phyloP scores from a whole-genome alignment of 202 grass and related monocot genomes.

The Setaria italica region DNA sequence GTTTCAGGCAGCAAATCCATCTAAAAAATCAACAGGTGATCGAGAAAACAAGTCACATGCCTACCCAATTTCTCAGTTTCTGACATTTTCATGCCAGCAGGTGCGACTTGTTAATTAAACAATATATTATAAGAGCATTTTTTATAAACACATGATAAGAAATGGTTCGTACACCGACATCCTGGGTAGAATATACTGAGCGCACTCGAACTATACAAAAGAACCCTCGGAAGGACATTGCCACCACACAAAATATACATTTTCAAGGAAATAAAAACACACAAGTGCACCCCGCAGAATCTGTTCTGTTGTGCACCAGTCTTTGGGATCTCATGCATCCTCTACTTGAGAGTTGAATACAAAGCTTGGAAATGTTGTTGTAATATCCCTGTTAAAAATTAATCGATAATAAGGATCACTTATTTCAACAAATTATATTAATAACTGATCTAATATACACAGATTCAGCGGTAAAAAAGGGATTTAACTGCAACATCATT shows the following conservation, averaged over 20 bases:
- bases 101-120: slow-evolving; percentile 5
- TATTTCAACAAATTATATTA: not conserved
- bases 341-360: slow-evolving; percentile 76
- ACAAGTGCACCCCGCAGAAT: slow-evolving; percentile 29
- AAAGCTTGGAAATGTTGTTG: slow-evolving; percentile 71
- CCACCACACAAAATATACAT: slow-evolving; percentile 19
- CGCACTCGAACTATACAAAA: slow-evolving; percentile 28
- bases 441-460: not conserved
- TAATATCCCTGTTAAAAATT: slow-evolving; percentile 65
- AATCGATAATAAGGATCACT: slow-evolving; percentile 15
- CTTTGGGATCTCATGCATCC: slow-evolving; percentile 46
- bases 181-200: slow-evolving; percentile 21
- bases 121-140: slow-evolving; percentile 7
- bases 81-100: slow-evolving; percentile 1
- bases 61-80: not conserved
- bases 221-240: slow-evolving; percentile 7
- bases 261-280: slow-evolving; percentile 44
- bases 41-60: not conserved
- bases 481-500: not conserved
- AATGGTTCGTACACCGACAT: slow-evolving; percentile 15
- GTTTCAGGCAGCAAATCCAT: not conserved
- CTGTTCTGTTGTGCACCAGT: not conserved
- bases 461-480: not conserved
- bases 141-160: slow-evolving; percentile 28
- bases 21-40: not conserved